phyloP scores from a whole-genome alignment of 495 filamentous ascomycete genomes.

The Astrothelium subdiscretum region DNA sequence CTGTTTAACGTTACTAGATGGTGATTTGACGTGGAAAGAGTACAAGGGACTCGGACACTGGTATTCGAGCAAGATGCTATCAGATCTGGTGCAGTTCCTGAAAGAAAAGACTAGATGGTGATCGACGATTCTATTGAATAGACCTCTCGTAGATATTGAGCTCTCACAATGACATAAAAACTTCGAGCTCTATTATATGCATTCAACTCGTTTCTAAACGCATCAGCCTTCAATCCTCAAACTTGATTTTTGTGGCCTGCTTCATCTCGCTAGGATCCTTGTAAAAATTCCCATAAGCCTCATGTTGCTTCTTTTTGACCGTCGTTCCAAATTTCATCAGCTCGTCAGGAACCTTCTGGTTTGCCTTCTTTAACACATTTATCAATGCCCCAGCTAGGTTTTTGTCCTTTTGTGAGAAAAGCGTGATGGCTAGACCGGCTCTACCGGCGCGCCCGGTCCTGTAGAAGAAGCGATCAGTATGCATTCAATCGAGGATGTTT shows the following conservation, averaged over 20 bases:
- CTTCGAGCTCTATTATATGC: too few relatives aligned
- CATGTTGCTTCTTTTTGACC: constrained; percentile 95
- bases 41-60: constrained; percentile 47
- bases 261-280: constrained; percentile 68
- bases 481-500: background rate
- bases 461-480: constrained; percentile 18
- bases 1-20: constrained; percentile 30
- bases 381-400: constrained; percentile 74
- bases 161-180: too few relatives aligned
- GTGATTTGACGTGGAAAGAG: constrained; percentile 37
- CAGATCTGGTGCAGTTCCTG: constrained; percentile 39
- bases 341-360: constrained; percentile 77
- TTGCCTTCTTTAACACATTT: constrained; percentile 82
- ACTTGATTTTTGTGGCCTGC: constrained; percentile 83
- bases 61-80: constrained; percentile 35
- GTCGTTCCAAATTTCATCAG: constrained; percentile 92
- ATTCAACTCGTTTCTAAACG: too few relatives aligned
- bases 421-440: constrained; percentile 77
- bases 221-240: constrained; percentile 50
- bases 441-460: constrained; percentile 88
- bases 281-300: constrained; percentile 84
- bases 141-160: too few relatives aligned
- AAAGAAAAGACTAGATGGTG: constrained; percentile 3
- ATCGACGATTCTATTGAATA: too few relatives aligned
- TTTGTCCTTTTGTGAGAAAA: constrained; percentile 94